These are phyloP conservation scores for Daedalea quercina DNA, from an alignment of 768 basidiomycete genomes.

Conservation along the genomic window DNA sequence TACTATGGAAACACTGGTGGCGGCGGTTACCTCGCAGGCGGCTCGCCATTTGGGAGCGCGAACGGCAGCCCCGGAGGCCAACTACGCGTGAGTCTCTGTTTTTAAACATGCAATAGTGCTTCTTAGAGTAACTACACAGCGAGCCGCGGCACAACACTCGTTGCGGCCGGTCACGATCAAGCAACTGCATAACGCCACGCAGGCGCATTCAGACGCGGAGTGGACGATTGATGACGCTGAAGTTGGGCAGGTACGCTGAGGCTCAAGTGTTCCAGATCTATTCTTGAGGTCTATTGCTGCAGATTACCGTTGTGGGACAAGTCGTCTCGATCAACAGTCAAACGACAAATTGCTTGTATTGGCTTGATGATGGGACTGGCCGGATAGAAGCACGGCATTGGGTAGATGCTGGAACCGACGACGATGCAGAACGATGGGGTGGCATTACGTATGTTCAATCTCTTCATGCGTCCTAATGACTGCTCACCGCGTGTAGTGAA, in stretches of 20 bases:
- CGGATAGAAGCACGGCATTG: conserved; percentile 74
- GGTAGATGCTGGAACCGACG: conserved; percentile 60
- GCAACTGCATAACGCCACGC: conserved; percentile 70
- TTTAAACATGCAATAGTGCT: not conserved
- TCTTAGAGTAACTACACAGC: conserved; percentile 18
- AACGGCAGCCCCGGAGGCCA: conserved; percentile 55
- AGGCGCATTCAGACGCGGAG: conserved; percentile 83
- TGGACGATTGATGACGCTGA: conserved; percentile 80
- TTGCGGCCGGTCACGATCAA: conserved; percentile 72
- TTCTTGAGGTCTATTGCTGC: not conserved
- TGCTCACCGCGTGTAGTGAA: conserved; percentile 40
- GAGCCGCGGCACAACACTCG: conserved; percentile 34
- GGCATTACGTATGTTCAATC: conserved; percentile 36
- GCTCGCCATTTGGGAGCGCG: conserved; percentile 50
- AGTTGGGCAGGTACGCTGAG: conserved; percentile 61
- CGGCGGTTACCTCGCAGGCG: conserved; percentile 53
- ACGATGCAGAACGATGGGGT: conserved; percentile 43
- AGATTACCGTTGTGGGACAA: conserved; percentile 74
- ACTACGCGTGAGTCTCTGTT: conserved; percentile 24
- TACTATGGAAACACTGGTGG: conserved; percentile 35
- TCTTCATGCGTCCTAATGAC: not conserved
- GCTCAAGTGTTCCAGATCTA: not conserved
- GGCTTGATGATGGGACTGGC: conserved; percentile 84
- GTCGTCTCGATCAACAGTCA: conserved; percentile 62
- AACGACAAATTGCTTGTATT: conserved; percentile 76